Conservation (phyloP, 768 basidiomycete species). For the Agrocybe chaxingu region DNA sequence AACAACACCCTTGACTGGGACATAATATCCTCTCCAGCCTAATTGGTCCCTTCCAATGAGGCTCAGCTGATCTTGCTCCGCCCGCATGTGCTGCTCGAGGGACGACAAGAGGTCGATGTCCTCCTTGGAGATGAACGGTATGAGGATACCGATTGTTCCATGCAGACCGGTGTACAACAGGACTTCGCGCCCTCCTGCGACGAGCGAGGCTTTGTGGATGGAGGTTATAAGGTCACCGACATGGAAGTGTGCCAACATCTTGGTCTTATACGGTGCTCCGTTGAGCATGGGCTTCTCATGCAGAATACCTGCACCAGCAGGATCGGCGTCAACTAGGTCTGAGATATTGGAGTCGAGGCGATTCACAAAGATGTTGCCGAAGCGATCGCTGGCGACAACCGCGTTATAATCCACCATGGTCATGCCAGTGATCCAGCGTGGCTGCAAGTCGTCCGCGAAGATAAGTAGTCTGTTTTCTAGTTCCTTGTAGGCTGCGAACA, state of each 20-base stretch:
- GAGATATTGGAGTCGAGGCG: slow-evolving; percentile 82
- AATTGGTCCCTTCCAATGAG: slow-evolving; percentile 94
- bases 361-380: slow-evolving; percentile 95
- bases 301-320: slow-evolving; percentile 92
- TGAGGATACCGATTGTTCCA: slow-evolving; percentile 93
- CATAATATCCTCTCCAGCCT: slow-evolving; percentile 93
- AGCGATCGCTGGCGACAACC: slow-evolving; percentile 88
- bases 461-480: slow-evolving; percentile 90
- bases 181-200: slow-evolving; percentile 93
- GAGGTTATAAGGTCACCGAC: slow-evolving; percentile 90
- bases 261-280: slow-evolving; percentile 96
- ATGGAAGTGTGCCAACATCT: slow-evolving; percentile 87
- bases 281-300: slow-evolving; percentile 93
- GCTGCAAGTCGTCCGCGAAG: slow-evolving; percentile 92
- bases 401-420: slow-evolving; percentile 98
- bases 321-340: slow-evolving; percentile 94
- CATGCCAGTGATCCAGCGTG: slow-evolving; percentile 86
- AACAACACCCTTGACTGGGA: slow-evolving; percentile 91
- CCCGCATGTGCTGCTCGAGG: slow-evolving; percentile 91
- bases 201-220: slow-evolving; percentile 86
- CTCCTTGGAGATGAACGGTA: slow-evolving; percentile 95
- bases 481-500: slow-evolving; percentile 88
- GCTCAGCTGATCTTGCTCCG: slow-evolving; percentile 66
- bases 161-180: slow-evolving; percentile 92
- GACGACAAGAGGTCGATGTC: slow-evolving; percentile 98